Evolutionary conservation across 768 basidiomycete genomes (phyloP), one percentile per base, ranked within the genome.

Genomic region (Phylloporus arenicola): DNA sequence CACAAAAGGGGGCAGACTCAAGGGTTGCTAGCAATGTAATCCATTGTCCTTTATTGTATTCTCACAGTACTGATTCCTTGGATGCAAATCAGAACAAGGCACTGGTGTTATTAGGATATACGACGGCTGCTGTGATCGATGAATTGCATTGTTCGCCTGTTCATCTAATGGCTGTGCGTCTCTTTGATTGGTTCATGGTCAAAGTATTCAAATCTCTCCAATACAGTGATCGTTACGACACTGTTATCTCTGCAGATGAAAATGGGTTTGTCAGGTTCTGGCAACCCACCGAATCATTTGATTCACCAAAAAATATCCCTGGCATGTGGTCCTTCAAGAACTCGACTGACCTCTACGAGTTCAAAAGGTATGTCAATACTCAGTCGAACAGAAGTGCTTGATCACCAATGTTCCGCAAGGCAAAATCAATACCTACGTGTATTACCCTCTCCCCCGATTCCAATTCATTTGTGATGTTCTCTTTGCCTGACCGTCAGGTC

Each of bases 341-440:
- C 45, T 80, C 84, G 37, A 98, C 96, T 94, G 92, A 97, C 62
- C 67, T 98, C 37, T 98, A 96, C 69, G 93, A 98, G 58, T 99
- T 97, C 74, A 96, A 74, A 99, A 98, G 79, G 94, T 88, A 47
- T 12, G 68, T 58, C 20, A 3, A 14, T 19, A 3, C 35, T 40
- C n/a, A 22, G 30, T n/a, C n/a, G n/a, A n/a, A n/a, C n/a, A n/a
- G n/a, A n/a, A n/a, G n/a, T n/a, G n/a, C n/a, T n/a, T n/a, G n/a
- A n/a, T n/a, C n/a, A n/a, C n/a, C n/a, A n/a, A n/a, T n/a, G n/a
- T n/a, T n/a, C n/a, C n/a, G n/a, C n/a, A n/a, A n/a, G n/a, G n/a
- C n/a, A n/a, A n/a, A n/a, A n/a, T n/a, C n/a, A n/a, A n/a, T n/a
- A n/a, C n/a, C n/a, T n/a, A n/a, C n/a, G n/a, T n/a, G n/a, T n/a